Conservation (phyloP, 768 basidiomycete species). For the Lepiota venenata region DNA sequence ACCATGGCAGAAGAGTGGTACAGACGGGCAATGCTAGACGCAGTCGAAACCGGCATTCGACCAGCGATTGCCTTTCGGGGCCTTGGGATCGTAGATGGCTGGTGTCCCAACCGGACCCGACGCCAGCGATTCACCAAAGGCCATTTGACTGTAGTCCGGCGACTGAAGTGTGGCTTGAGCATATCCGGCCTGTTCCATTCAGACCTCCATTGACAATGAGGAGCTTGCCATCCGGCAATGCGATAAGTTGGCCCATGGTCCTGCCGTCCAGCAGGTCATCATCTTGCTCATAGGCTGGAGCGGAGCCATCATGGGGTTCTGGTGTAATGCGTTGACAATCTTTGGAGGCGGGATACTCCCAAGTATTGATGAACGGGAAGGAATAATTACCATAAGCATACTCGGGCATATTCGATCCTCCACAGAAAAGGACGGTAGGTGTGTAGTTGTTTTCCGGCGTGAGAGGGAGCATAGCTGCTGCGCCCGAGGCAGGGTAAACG, state of each 20-base stretch:
- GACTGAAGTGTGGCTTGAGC: slow-evolving; percentile 53
- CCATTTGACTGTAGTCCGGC: slow-evolving; percentile 47
- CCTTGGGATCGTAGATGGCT: slow-evolving; percentile 78
- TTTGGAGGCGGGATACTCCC: slow-evolving; percentile 61
- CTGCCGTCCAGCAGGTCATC: slow-evolving; percentile 73
- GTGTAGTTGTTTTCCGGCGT: slow-evolving; percentile 87
- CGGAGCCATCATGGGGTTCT: slow-evolving; percentile 68
- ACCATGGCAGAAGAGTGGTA: slow-evolving; percentile 94
- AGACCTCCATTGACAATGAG: slow-evolving; percentile 77
- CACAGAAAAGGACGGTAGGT: slow-evolving; percentile 87
- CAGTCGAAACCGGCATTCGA: slow-evolving; percentile 59
- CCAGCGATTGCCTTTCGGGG: slow-evolving; percentile 71
- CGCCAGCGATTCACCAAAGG: slow-evolving; percentile 70
- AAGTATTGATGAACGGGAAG: slow-evolving; percentile 70
- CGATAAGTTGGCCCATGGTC: slow-evolving; percentile 92
- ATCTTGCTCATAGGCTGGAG: slow-evolving; percentile 61
- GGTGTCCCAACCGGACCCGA: slow-evolving; percentile 76
- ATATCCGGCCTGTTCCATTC: slow-evolving; percentile 91
- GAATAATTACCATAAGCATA: slow-evolving; percentile 76
- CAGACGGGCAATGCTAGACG: slow-evolving; percentile 69
- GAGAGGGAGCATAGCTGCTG: slow-evolving; percentile 85
- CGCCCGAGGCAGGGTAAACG: slow-evolving; percentile 89
- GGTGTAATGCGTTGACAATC: slow-evolving; percentile 87
- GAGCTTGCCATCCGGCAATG: slow-evolving; percentile 72
- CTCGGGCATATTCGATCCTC: slow-evolving; percentile 80